These are phyloP conservation scores for Uronychia binucleata DNA, from an alignment of 73 alveolate genomes.

Conservation along the genomic window DNA sequence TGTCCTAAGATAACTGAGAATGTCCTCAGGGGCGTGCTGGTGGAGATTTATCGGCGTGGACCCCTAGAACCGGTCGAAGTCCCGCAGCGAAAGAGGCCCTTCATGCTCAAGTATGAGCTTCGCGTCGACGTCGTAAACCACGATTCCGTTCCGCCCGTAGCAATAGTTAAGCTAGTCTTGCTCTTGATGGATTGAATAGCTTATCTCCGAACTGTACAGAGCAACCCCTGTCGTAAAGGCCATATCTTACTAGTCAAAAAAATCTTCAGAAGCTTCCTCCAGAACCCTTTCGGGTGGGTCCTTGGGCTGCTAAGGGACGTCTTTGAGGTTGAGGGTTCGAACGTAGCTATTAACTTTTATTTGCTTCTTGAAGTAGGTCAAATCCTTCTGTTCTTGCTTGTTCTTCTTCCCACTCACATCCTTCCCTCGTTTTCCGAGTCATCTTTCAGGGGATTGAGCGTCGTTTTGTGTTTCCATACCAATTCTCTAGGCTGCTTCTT, in stretches of 20 bases:
- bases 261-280: background rate
- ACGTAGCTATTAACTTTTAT: background rate
- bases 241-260: background rate
- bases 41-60: background rate
- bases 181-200: conserved; percentile 1
- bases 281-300: background rate
- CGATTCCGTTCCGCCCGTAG: conserved; percentile 32
- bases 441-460: too few species aligned
- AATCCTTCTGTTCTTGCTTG: conserved; percentile 3
- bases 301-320: background rate
- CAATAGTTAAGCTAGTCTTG: background rate
- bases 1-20: conserved; percentile 31
- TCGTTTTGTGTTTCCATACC: too few species aligned
- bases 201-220: conserved; percentile 1
- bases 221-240: background rate
- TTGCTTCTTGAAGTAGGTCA: conserved; percentile 19
- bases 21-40: conserved; percentile 10
- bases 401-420: conserved; percentile 11
- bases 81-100: conserved; percentile 5
- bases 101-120: conserved; percentile 10
- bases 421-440: too few species aligned
- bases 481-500: too few species aligned
- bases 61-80: background rate
- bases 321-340: background rate
- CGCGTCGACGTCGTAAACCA: conserved; percentile 42